Evolutionary conservation across 2,329 filamentous ascomycete genomes (phyloP).

Genomic region (Trichoderma afroharzianum): DNA sequence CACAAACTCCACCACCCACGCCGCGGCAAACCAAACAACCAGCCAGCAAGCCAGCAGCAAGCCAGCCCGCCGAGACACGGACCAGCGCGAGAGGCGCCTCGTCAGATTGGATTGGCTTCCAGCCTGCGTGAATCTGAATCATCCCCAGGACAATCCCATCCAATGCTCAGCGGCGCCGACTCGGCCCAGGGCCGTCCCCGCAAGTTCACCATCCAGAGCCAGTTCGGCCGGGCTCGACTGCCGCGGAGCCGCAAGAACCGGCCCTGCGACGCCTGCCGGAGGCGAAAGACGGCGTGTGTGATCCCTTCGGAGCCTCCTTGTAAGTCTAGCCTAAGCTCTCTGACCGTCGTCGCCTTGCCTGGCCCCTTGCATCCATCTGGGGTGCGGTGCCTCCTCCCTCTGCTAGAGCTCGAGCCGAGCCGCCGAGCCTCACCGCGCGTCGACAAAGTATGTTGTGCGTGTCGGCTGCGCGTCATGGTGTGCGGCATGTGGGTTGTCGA

Average conservation of each 20-base stretch:
- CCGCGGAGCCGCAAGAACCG: conserved; percentile 44
- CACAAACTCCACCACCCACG: conserved; percentile 12
- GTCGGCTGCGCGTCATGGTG: neutral
- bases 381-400: no score
- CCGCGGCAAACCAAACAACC: neutral
- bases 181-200: conserved; percentile 24
- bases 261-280: conserved; percentile 44
- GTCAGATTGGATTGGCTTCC: neutral
- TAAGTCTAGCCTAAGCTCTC: conserved; percentile 26
- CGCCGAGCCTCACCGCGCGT: conserved; percentile 1
- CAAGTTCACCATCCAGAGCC: conserved; percentile 41
- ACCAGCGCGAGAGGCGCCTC: neutral
- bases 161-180: conserved; percentile 12
- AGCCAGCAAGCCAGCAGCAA: conserved; percentile 7
- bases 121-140: neutral
- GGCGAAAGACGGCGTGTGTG: conserved; percentile 45
- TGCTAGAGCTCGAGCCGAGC: conserved; percentile 1
- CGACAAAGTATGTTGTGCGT: neutral
- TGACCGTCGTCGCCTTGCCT: neutral
- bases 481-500: neutral
- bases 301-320: conserved; percentile 43
- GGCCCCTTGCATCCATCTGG: neutral
- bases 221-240: conserved; percentile 38
- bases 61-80: neutral
- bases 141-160: neutral